phyloP scores from a whole-genome alignment of 768 basidiomycete species.

The Panellus pusillus region DNA sequence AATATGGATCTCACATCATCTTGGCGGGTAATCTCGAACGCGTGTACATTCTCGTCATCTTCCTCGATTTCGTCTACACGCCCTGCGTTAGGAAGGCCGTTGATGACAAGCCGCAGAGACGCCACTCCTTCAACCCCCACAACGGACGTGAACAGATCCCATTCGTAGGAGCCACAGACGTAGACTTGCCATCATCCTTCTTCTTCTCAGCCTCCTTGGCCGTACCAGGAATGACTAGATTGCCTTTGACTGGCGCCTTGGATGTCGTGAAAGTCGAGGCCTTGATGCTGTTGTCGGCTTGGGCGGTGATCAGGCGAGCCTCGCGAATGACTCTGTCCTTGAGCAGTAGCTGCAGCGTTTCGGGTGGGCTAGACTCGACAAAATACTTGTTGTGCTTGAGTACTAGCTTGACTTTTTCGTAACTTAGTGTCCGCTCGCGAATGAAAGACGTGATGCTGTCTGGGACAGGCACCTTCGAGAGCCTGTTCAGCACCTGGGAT shows the following conservation, averaged over 20 bases:
- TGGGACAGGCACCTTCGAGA: conserved; percentile 93
- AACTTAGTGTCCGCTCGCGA: conserved; percentile 90
- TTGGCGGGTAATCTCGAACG: conserved; percentile 91
- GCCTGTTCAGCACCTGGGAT: conserved; percentile 70
- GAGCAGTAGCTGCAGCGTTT: conserved; percentile 83
- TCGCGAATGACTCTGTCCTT: conserved; percentile 85
- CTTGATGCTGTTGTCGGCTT: conserved; percentile 73
- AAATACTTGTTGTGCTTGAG: conserved; percentile 97
- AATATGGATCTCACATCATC: conserved; percentile 77
- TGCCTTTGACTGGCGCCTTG: conserved; percentile 81
- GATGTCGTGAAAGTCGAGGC: conserved; percentile 75
- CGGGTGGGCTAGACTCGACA: conserved; percentile 94
- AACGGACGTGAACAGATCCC: conserved; percentile 93
- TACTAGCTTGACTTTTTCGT: conserved; percentile 98
- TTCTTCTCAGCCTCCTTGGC: conserved; percentile 72
- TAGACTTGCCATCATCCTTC: conserved; percentile 47
- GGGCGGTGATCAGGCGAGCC: conserved; percentile 72
- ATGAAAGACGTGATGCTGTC: conserved; percentile 85
- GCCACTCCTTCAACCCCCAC: conserved; percentile 88
- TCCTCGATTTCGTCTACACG: conserved; percentile 91
- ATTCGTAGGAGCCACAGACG: conserved; percentile 44
- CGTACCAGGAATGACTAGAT: conserved; percentile 84
- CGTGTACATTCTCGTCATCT: conserved; percentile 95
- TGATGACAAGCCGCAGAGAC: conserved; percentile 22
- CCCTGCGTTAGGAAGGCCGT: neutral